Evolutionary conservation across 345 rosid species (phyloP), one percentile per base, ranked within the genome.

Genomic region (Euphorbia lathyris): DNA sequence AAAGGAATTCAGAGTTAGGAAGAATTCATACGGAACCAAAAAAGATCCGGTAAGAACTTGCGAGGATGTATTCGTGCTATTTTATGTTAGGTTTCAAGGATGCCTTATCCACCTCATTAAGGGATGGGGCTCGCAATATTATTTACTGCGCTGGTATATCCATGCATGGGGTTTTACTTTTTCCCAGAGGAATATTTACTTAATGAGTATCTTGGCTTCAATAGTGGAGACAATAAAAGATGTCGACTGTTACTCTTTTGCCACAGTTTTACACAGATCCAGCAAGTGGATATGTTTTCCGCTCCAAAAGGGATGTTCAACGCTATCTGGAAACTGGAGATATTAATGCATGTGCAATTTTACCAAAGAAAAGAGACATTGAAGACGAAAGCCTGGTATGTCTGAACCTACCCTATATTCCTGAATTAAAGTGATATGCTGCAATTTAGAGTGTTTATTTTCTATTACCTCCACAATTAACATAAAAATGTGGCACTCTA

Each of bases 231-330:
- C 30, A 19, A 23, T 45, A 29, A 58, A 29, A 22, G 65, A 74
- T 63, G n/a, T 71, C 70, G 55, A 76, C 63, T 27, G 9, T 8
- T 69, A 52, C 26, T 38, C 36, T 45, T 52, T 70, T 66, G 58
- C 53, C 61, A 69, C 83, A 83, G 84, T 81, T 34, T 48, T 83
- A 78, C 75, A 81, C 42, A 0, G 84, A 81, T 79, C 83, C 83
- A 38, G 76, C 61, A 22, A 76, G 29, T 53, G 83, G 84, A 65
- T 76, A 71, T 66, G 75, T 81, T 43, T 83, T 83, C 66, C 64
- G 75, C 68, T 81, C 84, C 59, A 78, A 58, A 67, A 76, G 45
- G 74, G 77, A 71, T 71, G 83, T 67, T 34, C 27, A 76, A 13
- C 84, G 65, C 68, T 81, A 76, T 74, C 67, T 83, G 32, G 76